Conservation (phyloP, 805 yeast genomes). For the Cyberlindnera japonica region DNA sequence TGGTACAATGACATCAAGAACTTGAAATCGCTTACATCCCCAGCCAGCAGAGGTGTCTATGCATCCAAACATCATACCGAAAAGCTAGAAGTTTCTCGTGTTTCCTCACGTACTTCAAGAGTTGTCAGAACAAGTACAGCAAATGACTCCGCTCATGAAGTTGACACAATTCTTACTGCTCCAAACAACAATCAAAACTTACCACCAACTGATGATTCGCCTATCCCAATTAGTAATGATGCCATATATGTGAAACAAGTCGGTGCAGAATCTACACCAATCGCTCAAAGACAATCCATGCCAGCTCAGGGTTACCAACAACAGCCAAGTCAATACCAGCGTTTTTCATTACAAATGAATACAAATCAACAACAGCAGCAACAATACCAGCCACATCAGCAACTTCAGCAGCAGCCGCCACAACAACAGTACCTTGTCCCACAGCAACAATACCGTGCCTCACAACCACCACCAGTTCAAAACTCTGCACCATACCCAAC, state of each 20-base stretch:
- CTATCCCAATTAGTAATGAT: constrained; percentile 20
- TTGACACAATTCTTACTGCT: constrained; percentile 24
- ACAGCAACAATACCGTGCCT: constrained; percentile 10
- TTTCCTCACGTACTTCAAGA: constrained; percentile 29
- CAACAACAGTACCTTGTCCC: constrained; percentile 5
- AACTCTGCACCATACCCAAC: neutral
- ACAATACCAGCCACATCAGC: constrained; percentile 2
- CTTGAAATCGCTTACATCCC: constrained; percentile 57
- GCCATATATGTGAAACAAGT: constrained; percentile 23
- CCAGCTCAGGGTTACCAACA: constrained; percentile 9
- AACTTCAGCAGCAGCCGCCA: constrained; percentile 7
- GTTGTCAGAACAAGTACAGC: constrained; percentile 15
- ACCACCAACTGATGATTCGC: constrained; percentile 22
- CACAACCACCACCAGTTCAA: constrained; percentile 6
- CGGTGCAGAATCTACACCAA: constrained; percentile 18
- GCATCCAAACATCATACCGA: constrained; percentile 22
- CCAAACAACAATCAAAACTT: constrained; percentile 24
- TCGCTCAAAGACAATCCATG: constrained; percentile 18
- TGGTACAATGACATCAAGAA: constrained; percentile 82
- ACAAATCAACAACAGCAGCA: constrained; percentile 15
- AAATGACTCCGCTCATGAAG: constrained; percentile 22
- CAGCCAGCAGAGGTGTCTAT: constrained; percentile 24
- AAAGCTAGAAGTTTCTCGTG: constrained; percentile 24
- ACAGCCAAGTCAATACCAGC: constrained; percentile 9
- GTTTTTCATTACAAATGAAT: constrained; percentile 8